These are phyloP conservation scores for Xylaria bambusicola DNA, from an alignment of 495 filamentous ascomycete genomes.

Conservation along the genomic window DNA sequence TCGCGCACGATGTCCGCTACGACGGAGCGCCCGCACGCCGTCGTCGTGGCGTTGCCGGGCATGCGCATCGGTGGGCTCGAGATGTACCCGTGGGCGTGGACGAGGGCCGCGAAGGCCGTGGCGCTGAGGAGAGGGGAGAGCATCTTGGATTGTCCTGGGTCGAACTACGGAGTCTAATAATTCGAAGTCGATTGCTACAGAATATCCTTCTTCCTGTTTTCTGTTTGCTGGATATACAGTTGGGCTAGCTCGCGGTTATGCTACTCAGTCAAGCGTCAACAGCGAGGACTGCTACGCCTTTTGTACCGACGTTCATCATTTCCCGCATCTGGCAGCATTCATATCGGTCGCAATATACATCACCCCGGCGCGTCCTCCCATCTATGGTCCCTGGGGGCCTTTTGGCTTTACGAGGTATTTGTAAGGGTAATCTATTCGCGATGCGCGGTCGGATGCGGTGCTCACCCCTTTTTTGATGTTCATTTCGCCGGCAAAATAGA, in stretches of 20 bases:
- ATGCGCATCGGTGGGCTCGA: slow-evolving; percentile 57
- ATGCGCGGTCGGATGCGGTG: neutral
- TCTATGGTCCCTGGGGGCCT: neutral
- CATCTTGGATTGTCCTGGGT: slow-evolving; percentile 30
- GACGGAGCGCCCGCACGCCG: slow-evolving; percentile 65
- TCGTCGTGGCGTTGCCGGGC: slow-evolving; percentile 60
- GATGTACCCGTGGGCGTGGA: slow-evolving; percentile 65
- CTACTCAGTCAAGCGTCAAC: neutral
- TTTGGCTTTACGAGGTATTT: neutral
- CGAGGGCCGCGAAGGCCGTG: slow-evolving; percentile 53
- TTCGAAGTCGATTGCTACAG: neutral
- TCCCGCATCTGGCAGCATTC: neutral
- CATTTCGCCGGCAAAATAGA: slow-evolving; percentile 11
- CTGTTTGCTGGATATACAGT: neutral
- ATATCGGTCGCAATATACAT: slow-evolving; percentile 2
- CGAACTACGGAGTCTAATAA: too few relatives aligned
- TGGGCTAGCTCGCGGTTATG: neutral
- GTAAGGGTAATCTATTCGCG: slow-evolving; percentile 12
- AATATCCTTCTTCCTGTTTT: neutral
- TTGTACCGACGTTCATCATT: slow-evolving; percentile 2
- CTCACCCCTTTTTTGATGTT: neutral
- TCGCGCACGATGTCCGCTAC: slow-evolving; percentile 61
- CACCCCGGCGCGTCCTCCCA: too few relatives aligned
- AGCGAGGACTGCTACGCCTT: neutral
- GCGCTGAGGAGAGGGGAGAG: slow-evolving; percentile 36